phyloP scores from a whole-genome alignment of 768 basidiomycete species.

The Nidularia sp. region DNA sequence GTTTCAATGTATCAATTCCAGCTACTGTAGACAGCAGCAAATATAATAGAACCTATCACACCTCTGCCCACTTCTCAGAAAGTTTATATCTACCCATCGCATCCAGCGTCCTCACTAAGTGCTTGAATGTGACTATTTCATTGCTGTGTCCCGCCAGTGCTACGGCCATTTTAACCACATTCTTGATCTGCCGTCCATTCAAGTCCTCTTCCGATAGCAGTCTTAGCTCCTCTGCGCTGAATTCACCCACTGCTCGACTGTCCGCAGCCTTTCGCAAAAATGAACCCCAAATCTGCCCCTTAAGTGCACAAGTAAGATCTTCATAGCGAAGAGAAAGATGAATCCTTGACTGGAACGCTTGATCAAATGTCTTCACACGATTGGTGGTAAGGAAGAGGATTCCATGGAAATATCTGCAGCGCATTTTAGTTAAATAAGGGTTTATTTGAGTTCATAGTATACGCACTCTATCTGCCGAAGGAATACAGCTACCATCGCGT shows the following conservation, averaged over 20 bases:
- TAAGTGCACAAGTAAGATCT: constrained; percentile 17
- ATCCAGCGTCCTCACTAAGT: too few species aligned
- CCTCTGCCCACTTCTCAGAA: too few species aligned
- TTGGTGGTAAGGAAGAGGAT: background rate
- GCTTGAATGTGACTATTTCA: too few species aligned
- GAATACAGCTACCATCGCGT: background rate
- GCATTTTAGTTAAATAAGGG: too few species aligned
- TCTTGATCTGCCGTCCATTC: constrained; percentile 21
- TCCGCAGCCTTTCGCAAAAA: constrained; percentile 14
- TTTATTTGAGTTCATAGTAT: too few species aligned
- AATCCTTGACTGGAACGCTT: constrained; percentile 7
- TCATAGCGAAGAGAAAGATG: constrained; percentile 28
- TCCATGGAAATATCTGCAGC: background rate
- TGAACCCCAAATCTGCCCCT: constrained; percentile 19
- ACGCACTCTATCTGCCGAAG: background rate
- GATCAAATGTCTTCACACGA: background rate
- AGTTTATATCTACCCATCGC: too few species aligned
- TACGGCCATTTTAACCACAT: too few species aligned
- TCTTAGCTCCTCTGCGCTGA: constrained; percentile 7
- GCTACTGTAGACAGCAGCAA: too few species aligned
- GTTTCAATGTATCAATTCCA: too few species aligned
- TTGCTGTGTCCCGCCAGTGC: too few species aligned
- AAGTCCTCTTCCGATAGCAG: constrained; percentile 11
- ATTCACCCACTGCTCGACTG: constrained; percentile 5
- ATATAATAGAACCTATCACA: too few species aligned